Percentiles rank a stretch among this genome's conserved stretches.
These are phyloP conservation scores for Rubia balearica DNA, from an alignment of 305 asterid genomes.

Conservation along the genomic window DNA sequence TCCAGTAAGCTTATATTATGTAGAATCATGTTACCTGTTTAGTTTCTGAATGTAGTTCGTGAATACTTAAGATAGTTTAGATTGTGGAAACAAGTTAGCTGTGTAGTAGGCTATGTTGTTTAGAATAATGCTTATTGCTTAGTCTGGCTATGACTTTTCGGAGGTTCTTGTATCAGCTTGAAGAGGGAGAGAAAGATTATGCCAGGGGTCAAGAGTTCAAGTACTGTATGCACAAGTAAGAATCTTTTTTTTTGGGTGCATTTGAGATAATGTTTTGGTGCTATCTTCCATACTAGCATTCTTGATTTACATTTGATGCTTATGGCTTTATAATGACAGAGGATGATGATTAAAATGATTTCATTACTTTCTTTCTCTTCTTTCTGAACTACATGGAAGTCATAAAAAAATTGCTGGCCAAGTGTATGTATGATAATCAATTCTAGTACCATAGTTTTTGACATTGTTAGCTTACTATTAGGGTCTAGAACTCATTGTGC, in stretches of 20 bases:
- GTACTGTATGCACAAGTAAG: constrained; percentile 90
- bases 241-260: not conserved
- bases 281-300: not conserved
- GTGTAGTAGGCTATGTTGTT: constrained; percentile 5
- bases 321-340: not conserved
- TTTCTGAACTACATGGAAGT: not conserved
- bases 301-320: not conserved
- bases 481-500: not conserved
- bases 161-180: constrained; percentile 49
- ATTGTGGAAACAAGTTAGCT: not conserved
- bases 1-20: constrained; percentile 48
- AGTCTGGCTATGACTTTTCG: constrained; percentile 15
- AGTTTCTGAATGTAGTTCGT: not conserved
- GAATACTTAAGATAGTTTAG: not conserved
- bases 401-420: too few relatives aligned
- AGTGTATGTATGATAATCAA: not conserved
- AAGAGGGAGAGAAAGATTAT: constrained; percentile 87
- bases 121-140: constrained; percentile 1
- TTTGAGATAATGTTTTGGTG: not conserved
- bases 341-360: not conserved
- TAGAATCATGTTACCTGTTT: not conserved
- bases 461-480: not conserved
- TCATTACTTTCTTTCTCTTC: not conserved
- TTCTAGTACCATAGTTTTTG: not conserved
- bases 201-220: constrained; percentile 77